Evolutionary conservation across 805 yeast genomes (phyloP).

Genomic region (Wickerhamiella azyma): DNA sequence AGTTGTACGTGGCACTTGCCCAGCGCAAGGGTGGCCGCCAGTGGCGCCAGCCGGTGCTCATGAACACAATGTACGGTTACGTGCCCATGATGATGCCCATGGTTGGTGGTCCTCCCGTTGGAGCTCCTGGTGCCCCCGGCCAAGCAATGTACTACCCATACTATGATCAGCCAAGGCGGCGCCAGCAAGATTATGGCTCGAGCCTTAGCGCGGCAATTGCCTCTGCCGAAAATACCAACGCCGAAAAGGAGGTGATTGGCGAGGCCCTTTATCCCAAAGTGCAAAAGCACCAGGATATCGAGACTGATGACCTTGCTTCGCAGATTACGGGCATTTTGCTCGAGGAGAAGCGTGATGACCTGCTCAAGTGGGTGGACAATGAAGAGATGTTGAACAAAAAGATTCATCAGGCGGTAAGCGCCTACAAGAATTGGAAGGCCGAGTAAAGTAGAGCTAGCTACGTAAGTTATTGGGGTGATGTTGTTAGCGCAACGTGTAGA

Average conservation of each 20-base stretch:
- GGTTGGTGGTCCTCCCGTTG: not conserved
- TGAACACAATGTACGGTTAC: not conserved
- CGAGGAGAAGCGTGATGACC: slow-evolving; percentile 76
- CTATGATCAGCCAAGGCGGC: slow-evolving; percentile 1
- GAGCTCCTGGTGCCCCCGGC: too few species aligned
- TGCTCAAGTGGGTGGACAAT: slow-evolving; percentile 71
- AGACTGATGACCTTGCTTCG: slow-evolving; percentile 73
- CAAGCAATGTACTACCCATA: not conserved
- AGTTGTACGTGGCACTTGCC: slow-evolving; percentile 59
- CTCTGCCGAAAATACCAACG: slow-evolving; percentile 32
- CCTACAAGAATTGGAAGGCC: slow-evolving; percentile 36
- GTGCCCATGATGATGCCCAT: slow-evolving; percentile 10
- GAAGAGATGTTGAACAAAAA: slow-evolving; percentile 71
- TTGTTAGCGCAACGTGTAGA: too few species aligned
- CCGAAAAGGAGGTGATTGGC: slow-evolving; percentile 40
- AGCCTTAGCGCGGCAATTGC: slow-evolving; percentile 40
- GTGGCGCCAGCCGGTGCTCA: slow-evolving; percentile 1
- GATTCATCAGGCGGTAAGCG: slow-evolving; percentile 80
- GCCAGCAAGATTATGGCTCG: slow-evolving; percentile 17
- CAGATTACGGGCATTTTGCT: slow-evolving; percentile 92
- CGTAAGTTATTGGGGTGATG: not conserved
- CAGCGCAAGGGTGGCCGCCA: slow-evolving; percentile 35
- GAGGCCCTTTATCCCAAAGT: slow-evolving; percentile 85
- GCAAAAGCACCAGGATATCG: slow-evolving; percentile 61
- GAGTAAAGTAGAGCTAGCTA: not conserved